These are phyloP conservation scores for Didymella keratinophila DNA, from an alignment of 2,329 filamentous ascomycete genomes.

Conservation along the genomic window DNA sequence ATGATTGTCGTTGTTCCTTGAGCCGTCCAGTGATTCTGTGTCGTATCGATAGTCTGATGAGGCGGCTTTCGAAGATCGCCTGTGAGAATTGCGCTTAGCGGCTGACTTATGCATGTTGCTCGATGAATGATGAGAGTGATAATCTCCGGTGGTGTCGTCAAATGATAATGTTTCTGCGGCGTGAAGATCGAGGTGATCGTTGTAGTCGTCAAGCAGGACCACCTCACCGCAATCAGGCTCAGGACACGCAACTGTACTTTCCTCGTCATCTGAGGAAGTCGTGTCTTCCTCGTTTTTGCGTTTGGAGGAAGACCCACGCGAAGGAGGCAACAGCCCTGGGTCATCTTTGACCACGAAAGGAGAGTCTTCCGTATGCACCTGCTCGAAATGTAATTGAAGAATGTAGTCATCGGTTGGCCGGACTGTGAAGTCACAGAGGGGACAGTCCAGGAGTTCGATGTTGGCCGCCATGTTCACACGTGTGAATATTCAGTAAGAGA, in stretches of 20 bases:
- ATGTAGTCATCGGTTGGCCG: conserved; percentile 41
- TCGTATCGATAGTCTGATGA: conserved; percentile 11
- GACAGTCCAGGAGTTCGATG: conserved; percentile 43
- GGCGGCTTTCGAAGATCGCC: conserved; percentile 28
- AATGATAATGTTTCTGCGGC: conserved; percentile 50
- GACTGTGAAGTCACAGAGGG: conserved; percentile 46
- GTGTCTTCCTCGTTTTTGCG: conserved; percentile 29
- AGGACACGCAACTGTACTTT: conserved; percentile 50
- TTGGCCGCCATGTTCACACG: conserved; percentile 27
- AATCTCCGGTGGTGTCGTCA: conserved; percentile 44
- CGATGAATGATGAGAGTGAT: conserved; percentile 45
- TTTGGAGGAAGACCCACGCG: conserved; percentile 31
- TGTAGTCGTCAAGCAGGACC: conserved; percentile 52
- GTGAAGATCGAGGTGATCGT: conserved; percentile 59
- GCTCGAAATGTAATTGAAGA: conserved; percentile 52
- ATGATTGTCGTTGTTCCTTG: conserved; percentile 26
- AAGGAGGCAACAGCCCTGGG: conserved; percentile 37
- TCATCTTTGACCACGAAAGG: conserved; percentile 48
- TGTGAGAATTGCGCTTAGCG: conserved; percentile 32
- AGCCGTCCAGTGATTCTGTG: conserved; percentile 20
- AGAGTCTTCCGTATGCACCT: conserved; percentile 49
- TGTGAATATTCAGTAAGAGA: neutral
- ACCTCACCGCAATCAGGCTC: conserved; percentile 54
- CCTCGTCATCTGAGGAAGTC: conserved; percentile 43
- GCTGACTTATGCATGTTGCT: conserved; percentile 41